Percentiles rank a stretch among this genome's conserved stretches.
Conservation (phyloP, 495 filamentous ascomycete genomes). For the Tuber umbilicatum region DNA sequence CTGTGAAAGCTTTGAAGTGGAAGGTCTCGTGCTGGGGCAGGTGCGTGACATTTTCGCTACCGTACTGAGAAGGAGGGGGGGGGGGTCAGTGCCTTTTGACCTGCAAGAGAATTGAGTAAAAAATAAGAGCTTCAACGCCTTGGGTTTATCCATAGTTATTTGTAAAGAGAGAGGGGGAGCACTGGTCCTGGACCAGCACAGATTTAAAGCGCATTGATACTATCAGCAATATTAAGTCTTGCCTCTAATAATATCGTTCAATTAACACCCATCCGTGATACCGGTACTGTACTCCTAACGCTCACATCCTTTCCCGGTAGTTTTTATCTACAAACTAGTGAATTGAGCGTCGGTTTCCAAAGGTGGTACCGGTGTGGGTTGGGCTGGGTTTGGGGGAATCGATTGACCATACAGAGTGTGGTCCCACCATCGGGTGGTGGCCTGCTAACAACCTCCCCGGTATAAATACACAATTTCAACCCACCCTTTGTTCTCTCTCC, state of each 20-base stretch:
- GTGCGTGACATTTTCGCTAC: not conserved
- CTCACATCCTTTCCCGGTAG: not conserved
- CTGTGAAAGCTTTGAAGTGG: not conserved
- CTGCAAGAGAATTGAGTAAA: not conserved
- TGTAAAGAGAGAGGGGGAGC: not conserved
- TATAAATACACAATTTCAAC: slow-evolving; percentile 3
- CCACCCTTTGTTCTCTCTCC: not conserved
- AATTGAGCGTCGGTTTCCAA: not conserved
- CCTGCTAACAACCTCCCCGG: not conserved
- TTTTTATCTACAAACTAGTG: not conserved
- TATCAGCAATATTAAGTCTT: not conserved
- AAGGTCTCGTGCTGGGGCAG: slow-evolving; percentile 25
- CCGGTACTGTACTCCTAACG: not conserved
- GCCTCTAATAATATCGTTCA: not conserved
- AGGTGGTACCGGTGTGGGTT: not conserved
- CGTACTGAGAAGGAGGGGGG: not conserved
- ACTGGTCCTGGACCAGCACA: not conserved
- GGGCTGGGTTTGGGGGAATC: not conserved
- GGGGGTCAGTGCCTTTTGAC: no score
- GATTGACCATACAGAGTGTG: not conserved
- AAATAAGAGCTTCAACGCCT: not conserved
- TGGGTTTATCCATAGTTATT: not conserved
- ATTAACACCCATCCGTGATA: not conserved
- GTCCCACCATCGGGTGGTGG: slow-evolving; percentile 2
- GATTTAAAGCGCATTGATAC: not conserved